Base-by-base conservation (phyloP, 2,329 filamentous ascomycete genomes). In the Fulvia fulva region DNA sequence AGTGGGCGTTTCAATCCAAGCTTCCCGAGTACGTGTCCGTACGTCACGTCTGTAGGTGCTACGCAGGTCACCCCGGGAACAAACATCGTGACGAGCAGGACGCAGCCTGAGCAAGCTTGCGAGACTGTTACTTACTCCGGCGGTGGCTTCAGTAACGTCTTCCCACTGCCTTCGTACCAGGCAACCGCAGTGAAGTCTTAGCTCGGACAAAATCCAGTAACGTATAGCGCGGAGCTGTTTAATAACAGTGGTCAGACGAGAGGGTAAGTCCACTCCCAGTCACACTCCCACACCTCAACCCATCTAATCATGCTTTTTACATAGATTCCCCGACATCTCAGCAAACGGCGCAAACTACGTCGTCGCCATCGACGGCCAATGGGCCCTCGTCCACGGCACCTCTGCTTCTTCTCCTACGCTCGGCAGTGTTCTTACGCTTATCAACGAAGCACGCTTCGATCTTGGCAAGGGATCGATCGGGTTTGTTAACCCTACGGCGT, bases 71-170 rank as follows among this genome's bases (percentile, higher is more conserved):
- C 52, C 7, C 53, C 59, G 1, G 61, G 59, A 2, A 53, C 53
- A n/a, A 63, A 65, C 30, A 62, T 65, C 51, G 49, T 70, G 1
- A 60, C 61, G 5, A 65, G 52, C 5, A 59, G 55, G 16, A 63
- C 63, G 1, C 64, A 71, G 37, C 68, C 76, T 2, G 79, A 81
- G 63, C 71, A 74, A 51, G 79, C 79, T 11, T 78, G 78, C 59
- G 74, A 79, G 62, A 76, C 73, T 0, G 71, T 77, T 65, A 78
- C 80, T 70, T 67, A 65, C 51, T 66, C 63, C 26, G 77, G 77
- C 6, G 79, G 80, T 19, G 80, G 80, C 14, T 81, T 82, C 69
- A 77, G 74, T 61, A 80, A 81, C 65, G 72, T 79, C 64, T 82
- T 80, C 59, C 63, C 72, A 1, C 64, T 77, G 2, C 80, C 81